These are phyloP conservation scores for Paraurostyla sp. DNA, from an alignment of 73 alveolate species.

Conservation along the genomic window DNA sequence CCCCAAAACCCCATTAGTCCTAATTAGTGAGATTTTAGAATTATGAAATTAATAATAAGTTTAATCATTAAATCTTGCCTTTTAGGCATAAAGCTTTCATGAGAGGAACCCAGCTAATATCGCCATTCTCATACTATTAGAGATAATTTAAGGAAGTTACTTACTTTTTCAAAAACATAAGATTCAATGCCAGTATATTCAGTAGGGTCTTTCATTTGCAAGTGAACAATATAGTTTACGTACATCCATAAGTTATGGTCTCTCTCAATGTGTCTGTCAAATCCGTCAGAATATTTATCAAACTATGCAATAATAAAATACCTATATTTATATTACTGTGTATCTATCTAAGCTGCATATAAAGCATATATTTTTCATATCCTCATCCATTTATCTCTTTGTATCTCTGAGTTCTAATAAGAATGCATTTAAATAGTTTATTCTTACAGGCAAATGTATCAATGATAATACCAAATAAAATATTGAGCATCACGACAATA, in stretches of 20 bases:
- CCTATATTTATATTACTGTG: slow-evolving; percentile 11
- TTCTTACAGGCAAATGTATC: slow-evolving; percentile 92
- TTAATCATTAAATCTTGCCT: slow-evolving; percentile 33
- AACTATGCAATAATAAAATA: slow-evolving; percentile 6
- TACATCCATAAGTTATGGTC: slow-evolving; percentile 96
- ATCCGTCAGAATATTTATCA: slow-evolving; percentile 82
- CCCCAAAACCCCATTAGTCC: no score
- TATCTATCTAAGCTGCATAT: slow-evolving; percentile 84
- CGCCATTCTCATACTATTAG: slow-evolving; percentile 84
- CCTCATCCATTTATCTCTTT: slow-evolving; percentile 79
- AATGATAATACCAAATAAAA: slow-evolving; percentile 96
- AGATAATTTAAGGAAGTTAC: no score
- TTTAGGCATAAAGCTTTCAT: slow-evolving; percentile 69
- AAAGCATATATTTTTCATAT: slow-evolving; percentile 84
- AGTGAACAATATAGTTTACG: slow-evolving; percentile 91
- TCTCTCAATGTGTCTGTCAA: slow-evolving; percentile 83
- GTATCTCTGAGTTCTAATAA: slow-evolving; percentile 86
- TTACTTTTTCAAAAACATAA: slow-evolving; percentile 87
- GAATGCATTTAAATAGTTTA: background rate
- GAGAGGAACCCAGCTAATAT: slow-evolving; percentile 93
- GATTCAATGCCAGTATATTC: slow-evolving; percentile 97
- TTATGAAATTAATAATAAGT: no score
- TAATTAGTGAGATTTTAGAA: no score
- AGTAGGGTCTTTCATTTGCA: slow-evolving; percentile 91
- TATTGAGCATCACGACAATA: slow-evolving; percentile 87